These are phyloP conservation scores for Santalum album DNA, from an alignment of 164 flowering plant species.

Conservation along the genomic window DNA sequence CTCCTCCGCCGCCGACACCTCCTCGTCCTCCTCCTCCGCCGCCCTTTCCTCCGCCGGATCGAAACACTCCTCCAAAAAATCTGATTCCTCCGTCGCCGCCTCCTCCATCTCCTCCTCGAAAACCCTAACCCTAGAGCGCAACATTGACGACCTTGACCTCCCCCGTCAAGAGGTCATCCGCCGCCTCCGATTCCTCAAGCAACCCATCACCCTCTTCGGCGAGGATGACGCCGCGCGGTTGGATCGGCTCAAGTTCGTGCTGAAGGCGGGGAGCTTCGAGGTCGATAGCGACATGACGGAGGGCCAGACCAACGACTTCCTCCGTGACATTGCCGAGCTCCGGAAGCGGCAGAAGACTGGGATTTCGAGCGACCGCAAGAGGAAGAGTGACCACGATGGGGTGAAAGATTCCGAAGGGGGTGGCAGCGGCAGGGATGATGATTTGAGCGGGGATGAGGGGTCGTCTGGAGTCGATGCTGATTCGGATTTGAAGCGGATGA, in stretches of 20 bases:
- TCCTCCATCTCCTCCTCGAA: slow-evolving; percentile 22
- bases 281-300: slow-evolving; percentile 95
- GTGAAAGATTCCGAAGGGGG: slow-evolving; percentile 46
- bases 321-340: slow-evolving; percentile 81
- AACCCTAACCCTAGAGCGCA: slow-evolving; percentile 55
- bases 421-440: slow-evolving; percentile 44
- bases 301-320: slow-evolving; percentile 94
- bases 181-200: slow-evolving; percentile 79
- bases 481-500: slow-evolving; percentile 79
- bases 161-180: slow-evolving; percentile 84
- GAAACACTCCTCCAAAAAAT: slow-evolving; percentile 13
- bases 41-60: slow-evolving; percentile 5
- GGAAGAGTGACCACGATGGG: slow-evolving; percentile 46
- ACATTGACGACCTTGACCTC: slow-evolving; percentile 69
- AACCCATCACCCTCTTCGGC: slow-evolving; percentile 86
- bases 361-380: slow-evolving; percentile 61
- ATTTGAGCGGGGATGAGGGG: slow-evolving; percentile 61
- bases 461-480: slow-evolving; percentile 66
- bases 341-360: slow-evolving; percentile 91
- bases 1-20: slow-evolving; percentile 17
- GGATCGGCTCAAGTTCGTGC: slow-evolving; percentile 58
- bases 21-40: slow-evolving; percentile 14
- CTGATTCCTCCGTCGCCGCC: background rate
- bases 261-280: slow-evolving; percentile 79
- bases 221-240: slow-evolving; percentile 85